Evolutionary conservation across 768 basidiomycete genomes (phyloP), one percentile per base, ranked within the genome.

Genomic region (Obba rivulosa): DNA sequence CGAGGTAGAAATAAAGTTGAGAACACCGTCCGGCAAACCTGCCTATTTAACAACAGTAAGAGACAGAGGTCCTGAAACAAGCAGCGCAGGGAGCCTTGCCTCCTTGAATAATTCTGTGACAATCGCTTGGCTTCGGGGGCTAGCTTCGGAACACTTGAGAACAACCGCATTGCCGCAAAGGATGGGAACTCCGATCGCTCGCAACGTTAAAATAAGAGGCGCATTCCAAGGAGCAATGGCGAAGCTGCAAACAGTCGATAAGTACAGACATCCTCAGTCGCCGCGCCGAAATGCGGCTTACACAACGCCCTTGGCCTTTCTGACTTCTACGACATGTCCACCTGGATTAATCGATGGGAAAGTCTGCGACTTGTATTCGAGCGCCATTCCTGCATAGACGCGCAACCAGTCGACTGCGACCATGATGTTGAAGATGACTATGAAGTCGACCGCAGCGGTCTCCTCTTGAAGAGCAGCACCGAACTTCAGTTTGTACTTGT

Each of bases 151-250:
- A 10, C 71, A 69, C 50, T 77, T 78, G 38, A 81, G 56, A 2
- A 81, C 69, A 4, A 77, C 72, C 0, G 79, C 78, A 57, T 81
- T 81, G 1, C 80, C 80, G 43, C 78, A 78, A 1, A 80, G 56
- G 28, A 80, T 58, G 0, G 79, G 76, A 10, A 73, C 54, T 1
- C 68, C 69, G 13, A 76, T 60, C 0, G 77, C 73, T n/a, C 76
- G 64, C 8, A 80, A 46, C 0, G 75, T 66, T 11, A 83, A 63
- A 2, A 59, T 55, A 8, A 74, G 54, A 0, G 80, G 76, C 2
- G 74, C 75, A 53, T 81, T 81, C 80, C 79, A 81, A 0, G 80
- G 79, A 1, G 73, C 69, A 3, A 80, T 77, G 4, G 73, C 71
- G 45, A 79, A 68, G 18, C 78, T 79, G 49, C 22, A 24, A 8